Conservation (phyloP, 768 basidiomycete species). For the Trametes punicea region DNA sequence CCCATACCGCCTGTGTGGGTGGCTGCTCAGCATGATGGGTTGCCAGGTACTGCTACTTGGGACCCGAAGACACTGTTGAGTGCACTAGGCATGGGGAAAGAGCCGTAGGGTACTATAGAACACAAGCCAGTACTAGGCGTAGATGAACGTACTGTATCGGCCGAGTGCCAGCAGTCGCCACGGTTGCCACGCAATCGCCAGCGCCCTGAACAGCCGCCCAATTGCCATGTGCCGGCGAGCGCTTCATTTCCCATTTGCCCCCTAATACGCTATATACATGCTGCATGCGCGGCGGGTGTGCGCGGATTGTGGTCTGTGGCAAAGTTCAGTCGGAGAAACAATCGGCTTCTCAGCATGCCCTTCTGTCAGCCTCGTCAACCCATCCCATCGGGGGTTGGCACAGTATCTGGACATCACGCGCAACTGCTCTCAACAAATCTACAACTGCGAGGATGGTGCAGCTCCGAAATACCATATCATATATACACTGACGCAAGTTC, state of each 20-base stretch:
- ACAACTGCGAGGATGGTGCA: too few relatives aligned
- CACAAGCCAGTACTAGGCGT: background rate
- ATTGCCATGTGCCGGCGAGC: background rate
- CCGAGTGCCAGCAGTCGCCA: background rate
- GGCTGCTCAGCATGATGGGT: background rate
- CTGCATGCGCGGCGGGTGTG: too few relatives aligned
- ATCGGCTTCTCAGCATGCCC: too few relatives aligned
- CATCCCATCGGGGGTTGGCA: too few relatives aligned
- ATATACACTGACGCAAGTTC: too few relatives aligned
- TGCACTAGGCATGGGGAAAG: background rate
- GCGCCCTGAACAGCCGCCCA: background rate
- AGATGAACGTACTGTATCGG: background rate
- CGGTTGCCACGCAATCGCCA: background rate
- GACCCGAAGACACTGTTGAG: background rate
- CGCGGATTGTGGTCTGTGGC: too few relatives aligned
- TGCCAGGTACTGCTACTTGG: background rate
- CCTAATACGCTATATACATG: too few relatives aligned
- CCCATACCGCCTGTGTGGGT: background rate
- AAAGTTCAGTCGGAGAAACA: too few relatives aligned
- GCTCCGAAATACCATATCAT: too few relatives aligned
- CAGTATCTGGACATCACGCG: too few relatives aligned
- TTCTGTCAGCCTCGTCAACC: too few relatives aligned
- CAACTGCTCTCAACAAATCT: too few relatives aligned
- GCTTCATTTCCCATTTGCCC: background rate
- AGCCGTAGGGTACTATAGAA: background rate